These are phyloP conservation scores for Fusarium sp. DNA, from an alignment of 2,329 filamentous ascomycete genomes.

Conservation along the genomic window DNA sequence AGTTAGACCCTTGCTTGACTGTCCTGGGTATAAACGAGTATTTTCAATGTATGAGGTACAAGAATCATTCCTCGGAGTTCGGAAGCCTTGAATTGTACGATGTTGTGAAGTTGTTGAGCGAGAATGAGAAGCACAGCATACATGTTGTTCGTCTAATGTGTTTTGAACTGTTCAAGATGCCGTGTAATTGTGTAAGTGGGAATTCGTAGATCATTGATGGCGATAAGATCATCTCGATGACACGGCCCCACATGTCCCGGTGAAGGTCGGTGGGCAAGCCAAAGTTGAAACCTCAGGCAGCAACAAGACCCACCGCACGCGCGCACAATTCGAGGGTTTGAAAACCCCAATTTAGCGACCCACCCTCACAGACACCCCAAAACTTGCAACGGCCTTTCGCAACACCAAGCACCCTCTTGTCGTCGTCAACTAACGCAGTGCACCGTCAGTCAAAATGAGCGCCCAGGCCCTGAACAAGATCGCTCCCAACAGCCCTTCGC, in stretches of 20 bases:
- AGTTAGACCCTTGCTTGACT: background rate
- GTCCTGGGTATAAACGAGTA: background rate
- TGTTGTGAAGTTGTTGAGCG: constrained; percentile 1
- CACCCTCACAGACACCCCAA: constrained; percentile 41
- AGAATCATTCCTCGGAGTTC: background rate
- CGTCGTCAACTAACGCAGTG: constrained; percentile 46
- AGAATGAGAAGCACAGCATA: background rate
- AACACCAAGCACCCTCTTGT: constrained; percentile 38
- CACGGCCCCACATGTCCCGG: background rate
- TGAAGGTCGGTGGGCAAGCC: background rate
- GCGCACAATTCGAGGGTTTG: constrained; percentile 47
- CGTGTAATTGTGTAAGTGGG: constrained; percentile 15
- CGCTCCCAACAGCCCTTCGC: constrained; percentile 93
- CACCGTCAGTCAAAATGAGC: constrained; percentile 64
- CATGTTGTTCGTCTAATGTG: background rate
- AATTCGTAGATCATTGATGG: background rate
- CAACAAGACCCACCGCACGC: constrained; percentile 2
- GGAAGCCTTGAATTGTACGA: background rate
- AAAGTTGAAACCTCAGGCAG: constrained; percentile 26
- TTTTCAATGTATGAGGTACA: background rate
- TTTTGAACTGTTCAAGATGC: background rate
- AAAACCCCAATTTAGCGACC: constrained; percentile 55
- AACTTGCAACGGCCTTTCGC: constrained; percentile 41
- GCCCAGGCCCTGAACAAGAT: constrained; percentile 93
- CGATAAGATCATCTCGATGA: background rate